Conservation (phyloP, 805 yeast genomes). For the Clavispora phyllophila region DNA sequence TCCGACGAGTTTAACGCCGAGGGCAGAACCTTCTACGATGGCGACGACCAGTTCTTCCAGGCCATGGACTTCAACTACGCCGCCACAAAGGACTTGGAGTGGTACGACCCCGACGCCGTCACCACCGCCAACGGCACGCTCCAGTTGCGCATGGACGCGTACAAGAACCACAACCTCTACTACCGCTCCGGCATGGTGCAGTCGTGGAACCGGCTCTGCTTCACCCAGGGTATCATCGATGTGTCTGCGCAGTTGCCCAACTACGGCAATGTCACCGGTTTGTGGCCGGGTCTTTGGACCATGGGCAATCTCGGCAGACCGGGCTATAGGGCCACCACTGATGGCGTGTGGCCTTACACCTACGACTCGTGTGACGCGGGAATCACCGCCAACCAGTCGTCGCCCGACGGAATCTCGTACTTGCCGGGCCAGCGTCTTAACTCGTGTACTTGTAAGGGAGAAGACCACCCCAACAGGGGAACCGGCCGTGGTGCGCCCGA, state of each 20-base stretch:
- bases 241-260: slow-evolving; percentile 28
- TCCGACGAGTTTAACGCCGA: slow-evolving; percentile 41
- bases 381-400: slow-evolving; percentile 34
- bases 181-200: slow-evolving; percentile 39
- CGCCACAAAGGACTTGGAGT: slow-evolving; percentile 40
- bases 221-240: slow-evolving; percentile 28
- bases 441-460: slow-evolving; percentile 29
- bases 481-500: slow-evolving; percentile 37
- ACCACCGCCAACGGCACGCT: slow-evolving; percentile 37
- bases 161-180: slow-evolving; percentile 29
- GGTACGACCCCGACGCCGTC: slow-evolving; percentile 41
- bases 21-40: slow-evolving; percentile 40
- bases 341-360: slow-evolving; percentile 38
- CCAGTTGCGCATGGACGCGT: slow-evolving; percentile 33
- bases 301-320: slow-evolving; percentile 36
- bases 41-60: slow-evolving; percentile 40
- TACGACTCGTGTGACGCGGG: slow-evolving; percentile 35
- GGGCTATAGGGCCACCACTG: slow-evolving; percentile 31
- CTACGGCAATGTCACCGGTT: slow-evolving; percentile 26
- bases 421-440: slow-evolving; percentile 34
- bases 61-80: slow-evolving; percentile 39
- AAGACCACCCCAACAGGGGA: slow-evolving; percentile 35
- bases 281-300: slow-evolving; percentile 39
- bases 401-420: slow-evolving; percentile 35
- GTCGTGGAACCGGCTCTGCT: slow-evolving; percentile 36